A percentile compares a stretch with the other conserved stretches of the same genome.
phyloP scores from a whole-genome alignment of 2,329 filamentous ascomycete genomes.

The Coleophoma crateriformis region DNA sequence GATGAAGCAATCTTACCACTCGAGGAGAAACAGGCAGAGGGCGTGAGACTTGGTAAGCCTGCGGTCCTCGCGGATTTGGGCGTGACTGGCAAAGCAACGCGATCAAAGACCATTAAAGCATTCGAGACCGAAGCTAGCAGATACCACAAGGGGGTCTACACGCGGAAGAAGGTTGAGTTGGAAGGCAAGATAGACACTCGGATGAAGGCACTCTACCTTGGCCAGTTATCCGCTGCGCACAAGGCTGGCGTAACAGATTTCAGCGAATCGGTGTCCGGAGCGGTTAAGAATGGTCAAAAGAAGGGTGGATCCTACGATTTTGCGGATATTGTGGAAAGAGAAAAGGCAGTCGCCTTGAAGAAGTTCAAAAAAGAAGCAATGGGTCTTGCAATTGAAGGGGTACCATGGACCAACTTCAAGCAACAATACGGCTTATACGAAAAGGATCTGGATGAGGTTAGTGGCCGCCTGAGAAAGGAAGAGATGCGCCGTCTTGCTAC shows the following conservation, averaged over 20 bases:
- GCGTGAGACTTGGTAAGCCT: slow-evolving; percentile 65
- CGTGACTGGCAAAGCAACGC: slow-evolving; percentile 62
- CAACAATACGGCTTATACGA: slow-evolving; percentile 75
- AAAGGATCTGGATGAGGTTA: slow-evolving; percentile 88
- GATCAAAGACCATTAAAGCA: slow-evolving; percentile 68
- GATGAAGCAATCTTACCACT: slow-evolving; percentile 77
- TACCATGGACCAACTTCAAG: slow-evolving; percentile 82
- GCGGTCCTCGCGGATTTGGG: slow-evolving; percentile 73
- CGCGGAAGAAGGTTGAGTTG: slow-evolving; percentile 77
- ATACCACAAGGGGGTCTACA: slow-evolving; percentile 95
- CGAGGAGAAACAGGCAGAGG: slow-evolving; percentile 79
- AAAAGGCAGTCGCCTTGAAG: slow-evolving; percentile 71
- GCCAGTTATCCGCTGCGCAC: slow-evolving; percentile 84
- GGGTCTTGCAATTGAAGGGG: slow-evolving; percentile 69
- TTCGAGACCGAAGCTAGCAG: slow-evolving; percentile 89
- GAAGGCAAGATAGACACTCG: slow-evolving; percentile 83
- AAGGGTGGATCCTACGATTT: slow-evolving; percentile 90
- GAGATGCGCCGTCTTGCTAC: slow-evolving; percentile 93
- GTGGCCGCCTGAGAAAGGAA: slow-evolving; percentile 78
- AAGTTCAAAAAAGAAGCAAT: slow-evolving; percentile 73
- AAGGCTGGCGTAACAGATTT: slow-evolving; percentile 82
- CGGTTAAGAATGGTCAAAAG: slow-evolving; percentile 90
- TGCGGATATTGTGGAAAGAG: slow-evolving; percentile 80
- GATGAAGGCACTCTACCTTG: slow-evolving; percentile 80
- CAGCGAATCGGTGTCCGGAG: slow-evolving; percentile 76